These are phyloP conservation scores for Obba rivulosa DNA, from an alignment of 768 basidiomycete species.

Conservation along the genomic window DNA sequence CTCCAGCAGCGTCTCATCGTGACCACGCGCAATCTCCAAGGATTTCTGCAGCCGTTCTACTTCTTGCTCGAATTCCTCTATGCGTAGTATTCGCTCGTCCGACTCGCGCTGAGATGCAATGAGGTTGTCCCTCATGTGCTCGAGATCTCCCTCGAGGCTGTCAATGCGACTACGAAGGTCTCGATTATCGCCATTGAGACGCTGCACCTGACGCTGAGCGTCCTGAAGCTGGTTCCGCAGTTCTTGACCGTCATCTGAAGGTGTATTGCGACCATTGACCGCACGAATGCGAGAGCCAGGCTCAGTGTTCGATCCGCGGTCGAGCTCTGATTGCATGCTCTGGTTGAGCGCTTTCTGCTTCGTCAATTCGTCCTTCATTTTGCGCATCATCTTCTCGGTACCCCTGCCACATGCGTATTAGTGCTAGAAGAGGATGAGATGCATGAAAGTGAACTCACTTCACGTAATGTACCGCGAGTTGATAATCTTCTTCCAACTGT, in stretches of 20 bases:
- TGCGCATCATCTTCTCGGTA: conserved; percentile 96
- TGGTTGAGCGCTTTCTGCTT: conserved; percentile 84
- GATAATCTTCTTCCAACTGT: conserved; percentile 93
- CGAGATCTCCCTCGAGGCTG: conserved; percentile 69
- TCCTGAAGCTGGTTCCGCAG: conserved; percentile 72
- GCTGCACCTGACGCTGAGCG: conserved; percentile 70
- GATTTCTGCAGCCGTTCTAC: conserved; percentile 72
- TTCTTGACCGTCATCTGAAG: conserved; percentile 67
- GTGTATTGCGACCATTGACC: conserved; percentile 74
- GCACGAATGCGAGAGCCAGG: conserved; percentile 43
- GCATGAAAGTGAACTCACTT: conserved; percentile 52
- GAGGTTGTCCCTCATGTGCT: conserved; percentile 63
- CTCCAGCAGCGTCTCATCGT: conserved; percentile 74
- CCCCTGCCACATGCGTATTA: conserved; percentile 50
- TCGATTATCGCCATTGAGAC: conserved; percentile 67
- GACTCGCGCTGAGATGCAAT: conserved; percentile 71
- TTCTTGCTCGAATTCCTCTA: conserved; percentile 78
- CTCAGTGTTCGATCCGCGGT: conserved; percentile 59
- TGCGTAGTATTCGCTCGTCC: conserved; percentile 68
- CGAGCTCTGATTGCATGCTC: conserved; percentile 80
- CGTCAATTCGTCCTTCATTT: conserved; percentile 91
- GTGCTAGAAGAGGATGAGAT: too few relatives aligned
- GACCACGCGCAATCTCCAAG: conserved; percentile 67
- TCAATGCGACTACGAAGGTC: conserved; percentile 72
- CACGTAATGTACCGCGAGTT: conserved; percentile 94